Percentiles rank a stretch among this genome's conserved stretches.
These are phyloP conservation scores for Colletotrichum orbiculare DNA, from an alignment of 2,329 filamentous ascomycete genomes.

Conservation along the genomic window DNA sequence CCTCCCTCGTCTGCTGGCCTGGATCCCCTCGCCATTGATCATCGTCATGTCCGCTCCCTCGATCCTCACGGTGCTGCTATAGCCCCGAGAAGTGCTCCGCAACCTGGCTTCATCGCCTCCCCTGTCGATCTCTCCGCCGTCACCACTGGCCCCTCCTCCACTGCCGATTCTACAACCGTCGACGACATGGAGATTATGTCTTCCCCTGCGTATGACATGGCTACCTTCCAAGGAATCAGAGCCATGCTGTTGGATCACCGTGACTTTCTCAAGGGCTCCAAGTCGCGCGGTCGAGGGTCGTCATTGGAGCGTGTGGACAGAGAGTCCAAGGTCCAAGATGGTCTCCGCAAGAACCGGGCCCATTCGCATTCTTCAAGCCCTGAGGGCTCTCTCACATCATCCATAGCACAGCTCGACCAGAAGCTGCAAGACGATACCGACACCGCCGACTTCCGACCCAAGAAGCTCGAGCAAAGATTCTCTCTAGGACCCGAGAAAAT, in stretches of 20 bases:
- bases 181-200: conserved; percentile 44
- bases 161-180: conserved; percentile 37
- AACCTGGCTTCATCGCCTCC: conserved; percentile 41
- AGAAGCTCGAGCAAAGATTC: conserved; percentile 54
- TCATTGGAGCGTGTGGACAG: conserved; percentile 50
- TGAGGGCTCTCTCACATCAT: conserved; percentile 42
- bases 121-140: conserved; percentile 45
- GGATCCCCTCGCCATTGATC: conserved; percentile 24
- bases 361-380: conserved; percentile 41
- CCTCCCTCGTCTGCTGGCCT: conserved; percentile 41
- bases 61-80: conserved; percentile 51
- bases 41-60: conserved; percentile 48
- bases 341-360: conserved; percentile 35
- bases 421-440: conserved; percentile 37
- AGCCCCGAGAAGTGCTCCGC: conserved; percentile 48
- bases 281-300: conserved; percentile 40
- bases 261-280: conserved; percentile 43
- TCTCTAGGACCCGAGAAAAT: conserved; percentile 65
- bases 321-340: conserved; percentile 42
- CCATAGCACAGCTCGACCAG: conserved; percentile 32
- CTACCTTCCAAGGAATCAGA: conserved; percentile 47
- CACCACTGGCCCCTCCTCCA: conserved; percentile 39
- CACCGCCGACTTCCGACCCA: conserved; percentile 45
- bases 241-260: conserved; percentile 50
- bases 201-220: conserved; percentile 47